A percentile compares a stretch with the other conserved stretches of the same genome.
phyloP scores from a whole-genome alignment of 2,329 filamentous ascomycete species.

The Endothia cerciana region DNA sequence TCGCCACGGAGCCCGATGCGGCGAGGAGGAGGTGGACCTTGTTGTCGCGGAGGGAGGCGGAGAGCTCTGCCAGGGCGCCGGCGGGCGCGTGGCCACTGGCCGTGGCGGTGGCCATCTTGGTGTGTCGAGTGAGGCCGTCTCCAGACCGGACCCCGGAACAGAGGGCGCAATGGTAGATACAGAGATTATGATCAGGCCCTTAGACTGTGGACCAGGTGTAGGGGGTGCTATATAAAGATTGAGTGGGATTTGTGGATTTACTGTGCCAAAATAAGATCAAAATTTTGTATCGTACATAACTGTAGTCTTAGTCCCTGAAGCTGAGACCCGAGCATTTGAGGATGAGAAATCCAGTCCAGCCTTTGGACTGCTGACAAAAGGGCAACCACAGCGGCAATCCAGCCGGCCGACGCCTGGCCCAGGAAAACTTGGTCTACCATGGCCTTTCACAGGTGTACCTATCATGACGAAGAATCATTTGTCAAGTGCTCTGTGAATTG shows the following conservation, averaged over 20 bases:
- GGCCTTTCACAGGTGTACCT: neutral
- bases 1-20: constrained; percentile 67
- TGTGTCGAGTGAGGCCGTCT: neutral
- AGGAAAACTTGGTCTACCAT: neutral
- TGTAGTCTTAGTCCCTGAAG: neutral
- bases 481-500: neutral
- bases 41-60: constrained; percentile 19
- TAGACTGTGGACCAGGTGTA: too few relatives aligned
- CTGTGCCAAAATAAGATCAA: neutral
- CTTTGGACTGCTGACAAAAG: neutral
- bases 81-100: neutral
- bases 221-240: neutral
- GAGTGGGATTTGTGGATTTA: neutral
- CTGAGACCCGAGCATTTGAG: neutral
- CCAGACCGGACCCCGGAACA: neutral
- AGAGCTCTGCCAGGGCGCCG: constrained; percentile 20
- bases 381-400: neutral
- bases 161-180: neutral
- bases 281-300: neutral
- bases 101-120: constrained; percentile 11
- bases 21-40: constrained; percentile 29
- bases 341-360: neutral
- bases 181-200: neutral
- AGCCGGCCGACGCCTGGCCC: neutral
- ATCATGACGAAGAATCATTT: neutral